Base-by-base conservation (phyloP, 1,284 basidiomycete species). In the Phellinidium pouzarii region DNA sequence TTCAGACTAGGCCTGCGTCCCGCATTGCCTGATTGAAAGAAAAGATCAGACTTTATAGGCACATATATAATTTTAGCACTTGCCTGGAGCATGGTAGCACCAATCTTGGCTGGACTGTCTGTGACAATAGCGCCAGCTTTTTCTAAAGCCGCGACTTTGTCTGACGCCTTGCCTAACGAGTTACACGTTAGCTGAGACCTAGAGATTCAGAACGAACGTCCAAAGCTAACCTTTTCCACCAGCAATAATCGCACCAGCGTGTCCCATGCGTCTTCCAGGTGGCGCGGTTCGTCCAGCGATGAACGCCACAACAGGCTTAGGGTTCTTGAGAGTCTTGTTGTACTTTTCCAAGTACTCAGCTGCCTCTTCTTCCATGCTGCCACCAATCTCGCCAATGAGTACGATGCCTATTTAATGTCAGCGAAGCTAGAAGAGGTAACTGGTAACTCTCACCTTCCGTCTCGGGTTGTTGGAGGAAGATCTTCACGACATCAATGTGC, bases 341-440 rank as follows among this genome's bases (percentile, higher is more conserved):
- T 92, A 87, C 69, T 82, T 77, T 67, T 90, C 87, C 53, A 99
- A 77, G 72, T 94, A 96, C 64, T 94, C 96, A 3, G 96, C 96
- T 14, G 96, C 96, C 61, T 99, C 95, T 69, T 99, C 96, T 73
- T 99, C 96, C 94, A 98, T 99, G 17, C 89, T 87, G 25, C 96
- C 96, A 62, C 96, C 96, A 64, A 99, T 99, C 72, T 99, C 96
- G 61, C 96, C 96, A 64, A 99, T 99, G 61, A 99, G 77, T 53
- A 99, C 95, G 60, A 99, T 94, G 63, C 91, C 91, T 84, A 12
- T 22, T 3, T 45, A 34, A 52, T 42, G 14, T 50, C 20, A 49
- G 22, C 9, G 4, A 20, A 26, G 34, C 11, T 14, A 19, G n/a
- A 14, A 5, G 2, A n/a, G 37, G 12, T 26, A 22, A 45, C 29